Evolutionary conservation across 106 monocot species (phyloP).

Genomic region (Posidonia australis): DNA sequence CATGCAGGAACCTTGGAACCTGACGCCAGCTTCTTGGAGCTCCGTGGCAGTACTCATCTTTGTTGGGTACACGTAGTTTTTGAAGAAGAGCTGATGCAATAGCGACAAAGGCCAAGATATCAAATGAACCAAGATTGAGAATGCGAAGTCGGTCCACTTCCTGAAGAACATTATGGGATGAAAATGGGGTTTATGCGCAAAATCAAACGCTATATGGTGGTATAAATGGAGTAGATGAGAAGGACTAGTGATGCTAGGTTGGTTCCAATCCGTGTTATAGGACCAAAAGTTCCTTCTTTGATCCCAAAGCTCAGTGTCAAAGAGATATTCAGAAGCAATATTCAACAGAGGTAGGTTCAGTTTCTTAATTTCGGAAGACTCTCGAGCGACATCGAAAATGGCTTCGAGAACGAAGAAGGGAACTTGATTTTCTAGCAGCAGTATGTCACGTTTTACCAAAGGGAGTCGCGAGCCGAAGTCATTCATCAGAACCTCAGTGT

Average conservation of each 20-base stretch:
- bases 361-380: no score
- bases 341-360: background rate
- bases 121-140: background rate
- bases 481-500: background rate
- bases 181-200: no score
- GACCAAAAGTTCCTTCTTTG: background rate
- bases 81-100: background rate
- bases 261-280: background rate
- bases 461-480: background rate
- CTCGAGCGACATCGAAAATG: background rate
- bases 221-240: constrained; percentile 18
- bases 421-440: constrained; percentile 26
- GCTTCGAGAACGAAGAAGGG: constrained; percentile 11
- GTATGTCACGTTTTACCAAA: constrained; percentile 10
- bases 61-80: background rate
- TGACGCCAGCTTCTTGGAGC: constrained; percentile 21
- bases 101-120: background rate
- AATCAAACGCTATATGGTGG: background rate
- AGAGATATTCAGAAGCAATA: background rate
- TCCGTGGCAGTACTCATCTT: constrained; percentile 13
- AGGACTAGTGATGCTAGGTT: background rate
- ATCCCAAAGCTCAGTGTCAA: background rate
- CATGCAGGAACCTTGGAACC: constrained; percentile 1
- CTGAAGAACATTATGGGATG: background rate
- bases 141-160: background rate